Evolutionary conservation across 768 basidiomycete genomes (phyloP).

Genomic region (Termitomyces sp.): DNA sequence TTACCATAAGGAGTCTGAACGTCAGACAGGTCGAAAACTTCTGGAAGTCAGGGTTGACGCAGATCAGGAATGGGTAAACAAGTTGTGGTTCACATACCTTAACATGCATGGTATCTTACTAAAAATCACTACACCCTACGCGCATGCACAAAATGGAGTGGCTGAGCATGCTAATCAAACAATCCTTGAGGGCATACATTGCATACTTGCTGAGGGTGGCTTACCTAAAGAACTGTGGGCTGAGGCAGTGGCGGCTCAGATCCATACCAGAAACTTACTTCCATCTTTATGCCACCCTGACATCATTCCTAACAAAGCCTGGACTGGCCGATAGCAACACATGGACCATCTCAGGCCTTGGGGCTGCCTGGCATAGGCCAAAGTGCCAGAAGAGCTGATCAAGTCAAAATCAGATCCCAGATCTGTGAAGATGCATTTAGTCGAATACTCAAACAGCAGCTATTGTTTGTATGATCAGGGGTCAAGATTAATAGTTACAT

Average conservation of each 20-base stretch:
- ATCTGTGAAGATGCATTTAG: background rate
- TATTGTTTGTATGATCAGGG: too few relatives aligned
- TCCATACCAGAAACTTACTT: conserved; percentile 22
- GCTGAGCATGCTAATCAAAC: conserved; percentile 13
- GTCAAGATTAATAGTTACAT: too few relatives aligned
- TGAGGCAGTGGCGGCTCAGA: conserved; percentile 1
- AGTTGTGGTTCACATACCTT: too few relatives aligned
- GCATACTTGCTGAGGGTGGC: background rate
- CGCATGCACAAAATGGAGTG: conserved; percentile 1
- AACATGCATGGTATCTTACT: too few relatives aligned
- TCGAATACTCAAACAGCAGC: background rate
- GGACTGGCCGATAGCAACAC: conserved; percentile 13
- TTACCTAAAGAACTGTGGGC: conserved; percentile 4
- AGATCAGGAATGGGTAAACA: too few relatives aligned
- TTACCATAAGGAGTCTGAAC: too few relatives aligned
- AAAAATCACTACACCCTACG: too few relatives aligned
- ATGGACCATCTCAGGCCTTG: conserved; percentile 21
- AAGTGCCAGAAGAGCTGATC: conserved; percentile 19
- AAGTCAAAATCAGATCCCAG: conserved; percentile 9
- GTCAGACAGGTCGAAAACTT: too few relatives aligned
- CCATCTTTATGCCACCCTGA: conserved; percentile 16
- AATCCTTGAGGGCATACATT: background rate
- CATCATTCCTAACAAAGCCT: conserved; percentile 11
- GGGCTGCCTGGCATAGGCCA: conserved; percentile 5
- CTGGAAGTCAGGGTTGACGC: too few relatives aligned